phyloP scores from a whole-genome alignment of 1,284 basidiomycete species.

The Cryptococcus sp. region DNA sequence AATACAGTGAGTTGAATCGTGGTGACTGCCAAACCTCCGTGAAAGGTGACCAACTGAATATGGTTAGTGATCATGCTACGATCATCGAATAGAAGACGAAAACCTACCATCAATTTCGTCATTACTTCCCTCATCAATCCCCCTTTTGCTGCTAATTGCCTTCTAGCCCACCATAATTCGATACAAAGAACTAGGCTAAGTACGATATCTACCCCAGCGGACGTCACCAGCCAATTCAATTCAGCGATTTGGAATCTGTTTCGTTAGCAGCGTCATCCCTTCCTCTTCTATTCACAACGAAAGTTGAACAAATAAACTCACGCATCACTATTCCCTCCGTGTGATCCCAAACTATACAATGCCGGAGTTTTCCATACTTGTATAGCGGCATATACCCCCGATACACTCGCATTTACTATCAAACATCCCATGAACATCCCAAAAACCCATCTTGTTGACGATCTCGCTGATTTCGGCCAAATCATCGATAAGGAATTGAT shows the following conservation, averaged over 20 bases:
- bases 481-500: slow-evolving; percentile 18
- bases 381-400: not conserved
- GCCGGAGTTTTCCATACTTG: slow-evolving; percentile 2
- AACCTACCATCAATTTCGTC: not conserved
- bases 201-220: slow-evolving; percentile 16
- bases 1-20: slow-evolving; percentile 15
- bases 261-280: not conserved
- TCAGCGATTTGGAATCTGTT: slow-evolving; percentile 10
- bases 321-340: too few species aligned
- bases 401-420: slow-evolving; percentile 4
- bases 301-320: not conserved
- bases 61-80: not conserved
- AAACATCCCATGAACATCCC: not conserved
- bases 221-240: slow-evolving; percentile 15
- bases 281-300: not conserved
- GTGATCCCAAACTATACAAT: too few species aligned
- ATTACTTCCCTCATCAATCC: slow-evolving; percentile 2
- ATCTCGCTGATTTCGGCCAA: slow-evolving; percentile 18
- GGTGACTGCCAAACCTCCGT: slow-evolving; percentile 24
- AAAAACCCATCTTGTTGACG: slow-evolving; percentile 9
- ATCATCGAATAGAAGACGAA: too few species aligned
- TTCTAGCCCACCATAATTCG: slow-evolving; percentile 28
- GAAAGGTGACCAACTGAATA: slow-evolving; percentile 22
- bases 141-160: slow-evolving; percentile 15
- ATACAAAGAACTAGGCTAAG: slow-evolving; percentile 16